Conservation (phyloP, 2,329 filamentous ascomycete species). For the Hymenotorrendiella dingleyae region DNA sequence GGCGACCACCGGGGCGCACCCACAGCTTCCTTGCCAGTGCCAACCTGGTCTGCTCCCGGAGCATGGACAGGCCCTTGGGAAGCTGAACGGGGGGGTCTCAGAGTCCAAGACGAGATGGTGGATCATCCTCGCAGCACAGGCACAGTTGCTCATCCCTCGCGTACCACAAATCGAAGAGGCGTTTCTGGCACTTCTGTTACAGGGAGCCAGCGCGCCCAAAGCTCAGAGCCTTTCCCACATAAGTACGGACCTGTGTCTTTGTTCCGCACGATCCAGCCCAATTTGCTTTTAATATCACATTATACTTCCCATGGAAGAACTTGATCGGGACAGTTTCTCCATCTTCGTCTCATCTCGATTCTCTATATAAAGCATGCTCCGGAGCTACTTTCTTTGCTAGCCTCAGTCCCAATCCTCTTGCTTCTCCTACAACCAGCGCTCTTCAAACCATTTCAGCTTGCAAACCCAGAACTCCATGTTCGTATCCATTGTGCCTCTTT, state of each 20-base stretch:
- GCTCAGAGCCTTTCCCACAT: slow-evolving; percentile 18
- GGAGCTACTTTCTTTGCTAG: background rate
- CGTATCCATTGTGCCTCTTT: too few relatives aligned
- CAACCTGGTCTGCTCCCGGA: too few relatives aligned
- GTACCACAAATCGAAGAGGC: background rate
- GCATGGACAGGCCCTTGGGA: too few relatives aligned
- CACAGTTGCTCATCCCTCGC: slow-evolving; percentile 5
- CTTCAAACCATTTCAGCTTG: too few relatives aligned
- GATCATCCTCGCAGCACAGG: slow-evolving; percentile 23
- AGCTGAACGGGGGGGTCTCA: too few relatives aligned
- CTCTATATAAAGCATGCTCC: slow-evolving; percentile 15
- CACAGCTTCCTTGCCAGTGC: too few relatives aligned
- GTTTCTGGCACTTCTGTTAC: slow-evolving; percentile 18
- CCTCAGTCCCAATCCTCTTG: background rate
- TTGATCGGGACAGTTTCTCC: slow-evolving; percentile 5
- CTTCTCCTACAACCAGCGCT: slow-evolving; percentile 1
- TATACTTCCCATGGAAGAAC: slow-evolving; percentile 12
- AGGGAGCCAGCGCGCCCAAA: slow-evolving; percentile 22
- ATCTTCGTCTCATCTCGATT: slow-evolving; percentile 6
- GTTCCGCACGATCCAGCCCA: slow-evolving; percentile 11
- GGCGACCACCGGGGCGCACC: too few relatives aligned
- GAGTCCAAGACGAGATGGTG: slow-evolving; percentile 23
- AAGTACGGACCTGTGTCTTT: slow-evolving; percentile 19
- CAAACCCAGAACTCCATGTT: too few relatives aligned
- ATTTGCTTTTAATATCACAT: slow-evolving; percentile 22